Conservation (phyloP, 176 grass and related monocot genomes). For the Ensete ventricosum region DNA sequence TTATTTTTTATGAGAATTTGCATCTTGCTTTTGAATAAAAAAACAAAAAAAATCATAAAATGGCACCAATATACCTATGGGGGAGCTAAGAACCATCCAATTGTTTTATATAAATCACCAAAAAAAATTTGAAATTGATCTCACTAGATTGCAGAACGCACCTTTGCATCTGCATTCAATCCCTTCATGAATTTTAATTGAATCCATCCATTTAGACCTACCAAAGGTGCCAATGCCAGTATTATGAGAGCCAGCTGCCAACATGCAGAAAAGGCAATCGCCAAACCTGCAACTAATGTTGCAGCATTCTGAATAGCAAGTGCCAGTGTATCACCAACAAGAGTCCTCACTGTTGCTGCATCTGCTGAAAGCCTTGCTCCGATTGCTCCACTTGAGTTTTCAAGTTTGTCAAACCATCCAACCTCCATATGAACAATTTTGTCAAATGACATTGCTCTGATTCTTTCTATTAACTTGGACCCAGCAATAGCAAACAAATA, state of each 20-base stretch:
- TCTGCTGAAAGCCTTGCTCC: conserved; percentile 15
- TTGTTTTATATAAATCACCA: too few relatives aligned
- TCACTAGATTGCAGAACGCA: neutral
- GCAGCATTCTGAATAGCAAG: conserved; percentile 9
- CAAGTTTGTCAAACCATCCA: conserved; percentile 15
- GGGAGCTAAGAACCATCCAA: too few relatives aligned
- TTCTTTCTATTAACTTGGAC: conserved; percentile 15
- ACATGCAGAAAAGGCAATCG: conserved; percentile 4
- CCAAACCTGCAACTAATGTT: conserved; percentile 15
- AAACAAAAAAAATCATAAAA: too few relatives aligned
- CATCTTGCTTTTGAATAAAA: too few relatives aligned
- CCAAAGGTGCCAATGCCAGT: conserved; percentile 6
- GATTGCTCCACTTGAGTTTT: conserved; percentile 12
- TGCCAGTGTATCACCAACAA: conserved; percentile 12
- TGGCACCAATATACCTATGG: too few relatives aligned
- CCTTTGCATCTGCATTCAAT: conserved; percentile 10
- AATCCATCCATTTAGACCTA: conserved; percentile 15
- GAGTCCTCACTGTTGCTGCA: conserved; percentile 9
- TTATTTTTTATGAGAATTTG: too few relatives aligned
- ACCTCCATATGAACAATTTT: conserved; percentile 15
- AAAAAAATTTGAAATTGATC: neutral
- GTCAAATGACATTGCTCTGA: conserved; percentile 13
- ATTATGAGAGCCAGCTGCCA: conserved; percentile 17
- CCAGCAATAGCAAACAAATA: conserved; percentile 18
- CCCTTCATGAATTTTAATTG: conserved; percentile 19